A percentile compares a stretch with the other conserved stretches of the same genome.
These are phyloP conservation scores for Trypethelium eluteriae DNA, from an alignment of 495 filamentous ascomycete species.

Conservation along the genomic window DNA sequence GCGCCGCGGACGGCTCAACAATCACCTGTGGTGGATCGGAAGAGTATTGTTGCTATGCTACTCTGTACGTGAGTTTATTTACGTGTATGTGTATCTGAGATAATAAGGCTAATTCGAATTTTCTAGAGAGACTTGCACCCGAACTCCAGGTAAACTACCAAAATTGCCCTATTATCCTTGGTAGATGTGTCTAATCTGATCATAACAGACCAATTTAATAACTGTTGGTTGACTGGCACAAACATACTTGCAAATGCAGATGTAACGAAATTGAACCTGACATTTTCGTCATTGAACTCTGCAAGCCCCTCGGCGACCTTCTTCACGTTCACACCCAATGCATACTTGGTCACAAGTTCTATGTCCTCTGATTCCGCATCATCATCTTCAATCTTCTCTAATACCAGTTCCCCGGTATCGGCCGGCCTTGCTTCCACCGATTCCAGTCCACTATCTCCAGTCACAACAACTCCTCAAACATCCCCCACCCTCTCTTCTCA, in stretches of 20 bases:
- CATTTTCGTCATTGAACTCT: neutral
- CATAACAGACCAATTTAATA: neutral
- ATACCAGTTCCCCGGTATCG: neutral
- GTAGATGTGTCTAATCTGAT: neutral
- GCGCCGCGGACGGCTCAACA: conserved; percentile 1
- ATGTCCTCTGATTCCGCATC: neutral
- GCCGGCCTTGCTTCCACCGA: neutral
- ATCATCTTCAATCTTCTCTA: neutral
- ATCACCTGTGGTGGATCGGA: neutral
- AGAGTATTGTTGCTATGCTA: neutral
- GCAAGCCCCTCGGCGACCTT: neutral
- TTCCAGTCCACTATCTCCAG: neutral
- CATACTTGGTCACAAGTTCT: neutral
- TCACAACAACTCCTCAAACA: neutral
- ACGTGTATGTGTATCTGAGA: neutral
- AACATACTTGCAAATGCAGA: neutral
- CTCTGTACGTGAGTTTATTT: neutral
- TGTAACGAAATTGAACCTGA: neutral
- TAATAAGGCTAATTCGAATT: neutral
- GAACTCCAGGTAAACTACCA: neutral
- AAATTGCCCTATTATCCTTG: neutral
- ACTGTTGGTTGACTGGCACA: neutral
- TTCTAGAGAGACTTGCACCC: neutral
- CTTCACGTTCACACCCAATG: neutral
- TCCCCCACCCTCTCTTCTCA: neutral